Conservation (phyloP, 225 moss, liverwort and hornwort genomes). For the Neckera pumila region DNA sequence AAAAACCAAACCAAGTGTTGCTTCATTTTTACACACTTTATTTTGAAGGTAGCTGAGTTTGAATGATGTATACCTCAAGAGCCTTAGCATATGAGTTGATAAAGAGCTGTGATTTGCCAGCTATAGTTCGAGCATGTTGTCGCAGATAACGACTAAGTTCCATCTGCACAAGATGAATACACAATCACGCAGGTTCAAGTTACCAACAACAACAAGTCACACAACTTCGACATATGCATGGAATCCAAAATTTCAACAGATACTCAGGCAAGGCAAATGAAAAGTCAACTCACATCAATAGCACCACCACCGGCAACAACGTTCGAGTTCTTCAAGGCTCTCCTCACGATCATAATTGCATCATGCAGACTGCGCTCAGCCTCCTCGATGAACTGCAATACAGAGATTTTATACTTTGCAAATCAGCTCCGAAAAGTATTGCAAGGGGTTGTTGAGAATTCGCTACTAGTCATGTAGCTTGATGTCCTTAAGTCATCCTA, state of each 20-base stretch:
- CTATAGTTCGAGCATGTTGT: conserved; percentile 85
- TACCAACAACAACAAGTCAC: not conserved
- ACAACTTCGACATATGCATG: not conserved
- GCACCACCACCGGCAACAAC: conserved; percentile 98
- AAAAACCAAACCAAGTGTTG: not conserved
- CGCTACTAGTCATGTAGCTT: not conserved
- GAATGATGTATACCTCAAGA: conserved; percentile 50
- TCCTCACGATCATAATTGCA: conserved; percentile 97
- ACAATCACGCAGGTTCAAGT: not conserved
- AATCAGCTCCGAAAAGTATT: not conserved
- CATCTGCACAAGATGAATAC: conserved; percentile 39
- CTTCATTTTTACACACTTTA: not conserved
- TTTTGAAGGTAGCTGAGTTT: not conserved
- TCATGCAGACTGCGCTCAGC: conserved; percentile 98
- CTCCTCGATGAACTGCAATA: conserved; percentile 86
- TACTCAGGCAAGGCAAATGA: not conserved
- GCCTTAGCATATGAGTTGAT: conserved; percentile 97
- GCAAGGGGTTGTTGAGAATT: not conserved
- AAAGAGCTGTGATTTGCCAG: conserved; percentile 86
- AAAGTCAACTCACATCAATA: conserved; percentile 67
- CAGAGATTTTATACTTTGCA: not conserved
- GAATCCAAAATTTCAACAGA: not conserved
- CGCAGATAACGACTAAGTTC: conserved; percentile 88
- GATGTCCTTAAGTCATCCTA: not conserved
- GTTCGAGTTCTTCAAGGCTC: conserved; percentile 92